phyloP scores from a whole-genome alignment of 108 stramenopile genomes.

The Seminavis robusta region DNA sequence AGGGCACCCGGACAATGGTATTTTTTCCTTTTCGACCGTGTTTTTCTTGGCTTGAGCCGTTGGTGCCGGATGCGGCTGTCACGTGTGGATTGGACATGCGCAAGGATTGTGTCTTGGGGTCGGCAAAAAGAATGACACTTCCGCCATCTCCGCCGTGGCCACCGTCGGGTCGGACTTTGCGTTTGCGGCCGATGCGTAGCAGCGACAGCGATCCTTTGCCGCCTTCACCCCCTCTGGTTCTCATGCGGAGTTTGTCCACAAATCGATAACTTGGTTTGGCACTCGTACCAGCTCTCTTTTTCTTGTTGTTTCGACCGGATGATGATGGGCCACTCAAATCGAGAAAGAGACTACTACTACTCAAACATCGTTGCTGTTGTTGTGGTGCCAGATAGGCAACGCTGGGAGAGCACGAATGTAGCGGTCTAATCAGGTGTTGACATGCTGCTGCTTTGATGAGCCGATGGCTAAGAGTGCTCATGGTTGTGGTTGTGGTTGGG shows the following conservation, averaged over 20 bases:
- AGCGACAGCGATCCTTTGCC: constrained; percentile 69
- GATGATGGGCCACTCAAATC: too few species aligned
- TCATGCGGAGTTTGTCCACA: constrained; percentile 63
- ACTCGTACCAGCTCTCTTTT: constrained; percentile 18
- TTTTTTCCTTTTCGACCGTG: constrained; percentile 71
- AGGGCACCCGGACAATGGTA: constrained; percentile 70
- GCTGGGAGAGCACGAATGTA: too few species aligned
- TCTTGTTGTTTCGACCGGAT: constrained; percentile 25
- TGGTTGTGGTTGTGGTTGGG: too few species aligned
- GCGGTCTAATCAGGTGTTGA: too few species aligned
- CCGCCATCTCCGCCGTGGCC: constrained; percentile 87
- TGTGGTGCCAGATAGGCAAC: too few species aligned
- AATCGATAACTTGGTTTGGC: constrained; percentile 52
- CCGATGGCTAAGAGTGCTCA: too few species aligned
- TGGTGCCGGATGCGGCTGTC: constrained; percentile 51
- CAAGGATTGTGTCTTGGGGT: constrained; percentile 57
- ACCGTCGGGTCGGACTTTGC: constrained; percentile 62
- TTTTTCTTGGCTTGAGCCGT: constrained; percentile 46
- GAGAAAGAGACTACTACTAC: too few species aligned
- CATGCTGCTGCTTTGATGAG: too few species aligned
- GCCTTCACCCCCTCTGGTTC: constrained; percentile 66
- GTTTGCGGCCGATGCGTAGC: constrained; percentile 30
- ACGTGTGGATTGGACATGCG: constrained; percentile 54
- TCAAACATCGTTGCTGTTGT: too few species aligned
- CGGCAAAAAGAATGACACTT: constrained; percentile 66